phyloP scores from a whole-genome alignment of 2,329 filamentous ascomycete genomes.

The Penicillium capsulatum region DNA sequence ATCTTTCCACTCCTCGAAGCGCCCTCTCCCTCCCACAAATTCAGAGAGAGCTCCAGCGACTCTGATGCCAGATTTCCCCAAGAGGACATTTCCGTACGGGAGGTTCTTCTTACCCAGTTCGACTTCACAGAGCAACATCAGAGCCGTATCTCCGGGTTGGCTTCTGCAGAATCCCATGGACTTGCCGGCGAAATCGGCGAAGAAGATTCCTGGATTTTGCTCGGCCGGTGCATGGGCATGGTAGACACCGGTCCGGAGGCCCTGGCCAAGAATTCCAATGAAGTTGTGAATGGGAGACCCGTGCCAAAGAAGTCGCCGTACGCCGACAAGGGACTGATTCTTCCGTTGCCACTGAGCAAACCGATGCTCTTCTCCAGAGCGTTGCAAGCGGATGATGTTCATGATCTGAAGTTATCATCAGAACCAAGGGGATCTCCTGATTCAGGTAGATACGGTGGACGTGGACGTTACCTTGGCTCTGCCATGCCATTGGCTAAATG shows the following conservation, averaged over 20 bases:
- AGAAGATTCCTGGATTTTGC: conserved; percentile 7
- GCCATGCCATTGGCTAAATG: background rate
- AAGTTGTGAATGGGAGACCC: conserved; percentile 10
- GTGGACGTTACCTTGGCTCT: too few relatives aligned
- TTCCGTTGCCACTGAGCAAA: conserved; percentile 5
- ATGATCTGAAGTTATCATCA: background rate
- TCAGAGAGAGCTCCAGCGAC: background rate
- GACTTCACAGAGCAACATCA: conserved; percentile 19
- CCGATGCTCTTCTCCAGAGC: conserved; percentile 10
- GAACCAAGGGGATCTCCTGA: background rate
- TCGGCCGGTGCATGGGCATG: background rate
- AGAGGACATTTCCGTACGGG: background rate
- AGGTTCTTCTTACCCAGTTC: conserved; percentile 6
- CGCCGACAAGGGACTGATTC: conserved; percentile 1
- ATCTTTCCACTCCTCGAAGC: conserved; percentile 5
- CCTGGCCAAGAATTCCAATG: conserved; percentile 15
- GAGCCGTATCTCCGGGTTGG: background rate
- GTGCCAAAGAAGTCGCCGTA: conserved; percentile 16
- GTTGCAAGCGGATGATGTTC: conserved; percentile 12
- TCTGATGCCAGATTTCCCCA: background rate
- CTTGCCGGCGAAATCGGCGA: conserved; percentile 14
- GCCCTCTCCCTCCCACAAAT: background rate
- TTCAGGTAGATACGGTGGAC: too few relatives aligned
- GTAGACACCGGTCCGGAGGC: conserved; percentile 6
- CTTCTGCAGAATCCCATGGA: conserved; percentile 7